Evolutionary conservation across 495 filamentous ascomycete genomes (phyloP).

Genomic region (Chaetomium fimeti): DNA sequence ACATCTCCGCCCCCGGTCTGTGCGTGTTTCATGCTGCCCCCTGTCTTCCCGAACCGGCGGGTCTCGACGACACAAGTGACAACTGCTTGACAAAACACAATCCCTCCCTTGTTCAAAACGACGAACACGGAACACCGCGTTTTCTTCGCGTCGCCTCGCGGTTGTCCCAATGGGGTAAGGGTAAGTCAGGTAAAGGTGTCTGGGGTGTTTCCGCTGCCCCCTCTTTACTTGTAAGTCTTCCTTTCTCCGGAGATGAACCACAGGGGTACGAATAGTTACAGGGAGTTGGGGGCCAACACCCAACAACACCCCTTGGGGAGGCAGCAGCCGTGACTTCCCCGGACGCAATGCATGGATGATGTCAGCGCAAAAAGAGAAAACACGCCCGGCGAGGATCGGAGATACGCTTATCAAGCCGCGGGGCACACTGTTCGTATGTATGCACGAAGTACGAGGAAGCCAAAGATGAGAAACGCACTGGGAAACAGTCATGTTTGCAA

Average conservation of each 20-base stretch:
- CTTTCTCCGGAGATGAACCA: too few relatives aligned
- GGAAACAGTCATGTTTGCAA: neutral
- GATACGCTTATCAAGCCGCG: neutral
- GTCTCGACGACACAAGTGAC: neutral
- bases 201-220: too few relatives aligned
- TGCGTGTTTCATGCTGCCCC: slow-evolving; percentile 13
- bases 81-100: neutral
- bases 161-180: too few relatives aligned
- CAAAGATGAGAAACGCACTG: neutral
- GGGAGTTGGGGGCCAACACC: neutral
- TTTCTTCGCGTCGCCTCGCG: too few relatives aligned
- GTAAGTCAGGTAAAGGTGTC: too few relatives aligned
- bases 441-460: neutral
- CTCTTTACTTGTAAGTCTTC: too few relatives aligned
- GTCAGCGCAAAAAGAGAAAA: neutral
- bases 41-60: slow-evolving; percentile 16
- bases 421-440: neutral
- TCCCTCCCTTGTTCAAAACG: neutral
- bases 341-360: neutral
- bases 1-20: slow-evolving; percentile 1
- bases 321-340: too few relatives aligned
- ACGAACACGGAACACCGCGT: too few relatives aligned
- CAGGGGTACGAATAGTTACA: too few relatives aligned
- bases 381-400: slow-evolving; percentile 1
- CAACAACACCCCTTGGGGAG: too few relatives aligned